Evolutionary conservation across 2,329 filamentous ascomycete genomes (phyloP).

Genomic region (Xylaria sp.): DNA sequence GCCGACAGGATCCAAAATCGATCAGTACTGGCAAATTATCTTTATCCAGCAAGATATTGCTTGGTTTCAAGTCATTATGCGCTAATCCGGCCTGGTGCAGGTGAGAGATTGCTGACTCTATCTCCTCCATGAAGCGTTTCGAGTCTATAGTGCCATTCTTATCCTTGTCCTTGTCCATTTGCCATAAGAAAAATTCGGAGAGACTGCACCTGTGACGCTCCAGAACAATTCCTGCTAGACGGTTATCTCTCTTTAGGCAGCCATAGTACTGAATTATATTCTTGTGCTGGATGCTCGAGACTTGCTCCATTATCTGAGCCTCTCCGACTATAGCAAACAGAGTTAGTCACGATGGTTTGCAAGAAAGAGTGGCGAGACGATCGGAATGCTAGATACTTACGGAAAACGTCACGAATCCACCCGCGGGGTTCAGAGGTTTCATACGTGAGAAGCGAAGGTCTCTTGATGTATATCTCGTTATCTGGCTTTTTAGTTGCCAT

Average conservation of each 20-base stretch:
- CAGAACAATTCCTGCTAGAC: slow-evolving; percentile 35
- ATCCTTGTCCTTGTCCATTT: slow-evolving; percentile 21
- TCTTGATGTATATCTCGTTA: slow-evolving; percentile 36
- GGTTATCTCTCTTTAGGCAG: slow-evolving; percentile 30
- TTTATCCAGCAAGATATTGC: slow-evolving; percentile 35
- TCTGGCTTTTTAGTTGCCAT: slow-evolving; percentile 21
- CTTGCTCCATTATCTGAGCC: slow-evolving; percentile 35
- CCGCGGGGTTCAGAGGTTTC: slow-evolving; percentile 21
- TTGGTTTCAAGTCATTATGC: slow-evolving; percentile 39
- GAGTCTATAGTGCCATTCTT: slow-evolving; percentile 29
- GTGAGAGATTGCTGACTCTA: slow-evolving; percentile 35
- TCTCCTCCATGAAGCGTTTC: slow-evolving; percentile 33
- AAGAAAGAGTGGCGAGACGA: background rate
- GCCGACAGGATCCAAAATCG: slow-evolving; percentile 38
- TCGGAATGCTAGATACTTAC: slow-evolving; percentile 28
- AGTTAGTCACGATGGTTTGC: background rate
- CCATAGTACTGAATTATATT: slow-evolving; percentile 38
- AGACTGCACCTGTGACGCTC: slow-evolving; percentile 33
- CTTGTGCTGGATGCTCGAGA: slow-evolving; percentile 35
- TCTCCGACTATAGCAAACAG: slow-evolving; percentile 34
- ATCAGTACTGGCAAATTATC: slow-evolving; percentile 37
- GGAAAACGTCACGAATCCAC: slow-evolving; percentile 34
- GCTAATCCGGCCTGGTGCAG: slow-evolving; percentile 33
- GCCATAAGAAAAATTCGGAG: slow-evolving; percentile 32
- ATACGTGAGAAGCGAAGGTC: slow-evolving; percentile 36